Percentiles rank a stretch among this genome's conserved stretches.
Conservation (phyloP, 805 yeast species). For the Dipodascopsis uninucleata region DNA sequence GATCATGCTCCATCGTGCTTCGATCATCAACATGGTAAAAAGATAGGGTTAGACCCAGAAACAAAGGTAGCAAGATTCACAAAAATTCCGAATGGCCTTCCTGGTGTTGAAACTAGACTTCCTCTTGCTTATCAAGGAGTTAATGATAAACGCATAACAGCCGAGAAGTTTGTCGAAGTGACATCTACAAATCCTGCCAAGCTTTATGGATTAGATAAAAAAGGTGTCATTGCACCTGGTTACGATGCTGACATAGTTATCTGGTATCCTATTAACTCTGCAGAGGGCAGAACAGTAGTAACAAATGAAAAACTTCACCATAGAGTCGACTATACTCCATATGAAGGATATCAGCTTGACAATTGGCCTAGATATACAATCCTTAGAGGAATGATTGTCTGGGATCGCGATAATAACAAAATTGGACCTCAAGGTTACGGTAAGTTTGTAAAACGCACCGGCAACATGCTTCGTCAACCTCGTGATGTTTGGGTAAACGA, state of each 20-base stretch:
- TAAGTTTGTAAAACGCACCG: slow-evolving; percentile 20
- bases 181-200: slow-evolving; percentile 47
- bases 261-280: slow-evolving; percentile 43
- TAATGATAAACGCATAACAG: slow-evolving; percentile 40
- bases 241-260: slow-evolving; percentile 48
- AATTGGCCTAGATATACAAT: slow-evolving; percentile 50
- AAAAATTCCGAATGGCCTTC: slow-evolving; percentile 48
- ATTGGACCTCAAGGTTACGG: slow-evolving; percentile 28
- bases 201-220: slow-evolving; percentile 43
- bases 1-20: slow-evolving; percentile 49
- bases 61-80: slow-evolving; percentile 42
- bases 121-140: slow-evolving; percentile 47
- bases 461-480: slow-evolving; percentile 19
- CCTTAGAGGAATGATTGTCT: slow-evolving; percentile 32
- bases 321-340: slow-evolving; percentile 31
- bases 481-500: slow-evolving; percentile 20
- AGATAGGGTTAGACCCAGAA: slow-evolving; percentile 37
- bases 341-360: slow-evolving; percentile 40
- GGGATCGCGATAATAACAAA: slow-evolving; percentile 25
- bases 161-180: slow-evolving; percentile 45
- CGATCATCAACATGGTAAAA: slow-evolving; percentile 44
- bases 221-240: slow-evolving; percentile 47
- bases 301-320: slow-evolving; percentile 33
- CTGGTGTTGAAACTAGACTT: slow-evolving; percentile 49
- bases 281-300: slow-evolving; percentile 35